These are phyloP conservation scores for Pseudophaeomoniella oleicola DNA, from an alignment of 2,329 filamentous ascomycete species.

Conservation along the genomic window DNA sequence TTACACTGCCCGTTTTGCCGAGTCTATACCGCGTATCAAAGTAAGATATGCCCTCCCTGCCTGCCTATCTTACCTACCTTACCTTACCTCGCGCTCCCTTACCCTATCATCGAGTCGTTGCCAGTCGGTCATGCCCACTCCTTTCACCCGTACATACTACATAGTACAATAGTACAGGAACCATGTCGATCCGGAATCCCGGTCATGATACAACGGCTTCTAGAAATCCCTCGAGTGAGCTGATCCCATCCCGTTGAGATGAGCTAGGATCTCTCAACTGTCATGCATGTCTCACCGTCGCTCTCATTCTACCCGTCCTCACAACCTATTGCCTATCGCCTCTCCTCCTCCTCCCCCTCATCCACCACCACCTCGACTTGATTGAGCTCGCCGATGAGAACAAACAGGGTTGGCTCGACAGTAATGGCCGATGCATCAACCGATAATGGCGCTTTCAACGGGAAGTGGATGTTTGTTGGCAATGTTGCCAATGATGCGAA, in stretches of 20 bases:
- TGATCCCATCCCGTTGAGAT: not conserved
- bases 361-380: not conserved
- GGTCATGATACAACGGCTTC: not conserved
- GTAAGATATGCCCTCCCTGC: no score
- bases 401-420: not conserved
- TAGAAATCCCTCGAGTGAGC: not conserved
- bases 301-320: no score
- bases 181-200: not conserved
- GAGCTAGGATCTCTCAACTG: not conserved
- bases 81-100: not conserved
- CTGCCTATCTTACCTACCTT: not conserved
- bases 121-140: not conserved
- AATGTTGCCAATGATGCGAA: not conserved
- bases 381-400: not conserved
- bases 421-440: not conserved
- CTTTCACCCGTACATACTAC: no score
- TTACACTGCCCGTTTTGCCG: no score
- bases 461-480: not conserved
- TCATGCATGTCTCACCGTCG: no score
- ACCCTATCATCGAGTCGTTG: not conserved
- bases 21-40: no score
- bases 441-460: not conserved
- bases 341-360: not conserved
- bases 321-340: no score
- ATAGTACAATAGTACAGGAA: no score